Conservation (phyloP, 495 filamentous ascomycete species). For the Umbilicaria muhlenbergii region DNA sequence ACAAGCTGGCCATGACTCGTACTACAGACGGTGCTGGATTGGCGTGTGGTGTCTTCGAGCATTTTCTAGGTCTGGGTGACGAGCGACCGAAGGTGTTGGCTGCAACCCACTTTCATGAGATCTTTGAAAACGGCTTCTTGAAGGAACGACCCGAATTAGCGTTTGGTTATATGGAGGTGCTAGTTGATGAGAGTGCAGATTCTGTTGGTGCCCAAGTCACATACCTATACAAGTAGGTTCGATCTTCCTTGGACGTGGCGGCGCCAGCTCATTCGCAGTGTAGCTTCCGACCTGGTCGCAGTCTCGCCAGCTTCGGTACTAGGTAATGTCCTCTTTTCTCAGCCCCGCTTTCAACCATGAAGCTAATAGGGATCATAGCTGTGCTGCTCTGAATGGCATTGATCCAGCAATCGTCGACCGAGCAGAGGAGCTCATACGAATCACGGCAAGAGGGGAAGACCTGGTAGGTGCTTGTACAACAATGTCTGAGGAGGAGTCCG, state of each 20-base stretch:
- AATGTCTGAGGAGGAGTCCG: constrained; percentile 41
- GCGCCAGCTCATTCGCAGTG: constrained; percentile 5
- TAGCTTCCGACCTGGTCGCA: constrained; percentile 45
- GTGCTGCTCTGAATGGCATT: constrained; percentile 73
- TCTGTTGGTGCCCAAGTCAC: constrained; percentile 61
- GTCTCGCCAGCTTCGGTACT: constrained; percentile 70
- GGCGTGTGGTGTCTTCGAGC: constrained; percentile 64
- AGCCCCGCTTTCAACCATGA: not conserved
- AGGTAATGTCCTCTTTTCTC: constrained; percentile 21
- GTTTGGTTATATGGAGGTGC: constrained; percentile 84
- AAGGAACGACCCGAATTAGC: constrained; percentile 37
- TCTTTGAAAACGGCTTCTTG: constrained; percentile 65
- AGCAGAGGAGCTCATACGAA: constrained; percentile 56
- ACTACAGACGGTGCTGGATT: constrained; percentile 64
- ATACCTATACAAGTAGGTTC: constrained; percentile 61
- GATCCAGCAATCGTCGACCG: constrained; percentile 53
- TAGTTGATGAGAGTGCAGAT: constrained; percentile 41
- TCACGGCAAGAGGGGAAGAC: constrained; percentile 61
- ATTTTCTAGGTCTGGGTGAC: constrained; percentile 45
- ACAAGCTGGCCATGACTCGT: not conserved
- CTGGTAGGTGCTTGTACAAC: constrained; percentile 51
- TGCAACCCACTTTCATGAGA: constrained; percentile 91
- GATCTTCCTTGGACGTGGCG: not conserved
- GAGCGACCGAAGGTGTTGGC: constrained; percentile 70
- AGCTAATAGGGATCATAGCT: constrained; percentile 25